phyloP scores from a whole-genome alignment of 2,329 filamentous ascomycete genomes.

The Ascochyta viciae-villosae region DNA sequence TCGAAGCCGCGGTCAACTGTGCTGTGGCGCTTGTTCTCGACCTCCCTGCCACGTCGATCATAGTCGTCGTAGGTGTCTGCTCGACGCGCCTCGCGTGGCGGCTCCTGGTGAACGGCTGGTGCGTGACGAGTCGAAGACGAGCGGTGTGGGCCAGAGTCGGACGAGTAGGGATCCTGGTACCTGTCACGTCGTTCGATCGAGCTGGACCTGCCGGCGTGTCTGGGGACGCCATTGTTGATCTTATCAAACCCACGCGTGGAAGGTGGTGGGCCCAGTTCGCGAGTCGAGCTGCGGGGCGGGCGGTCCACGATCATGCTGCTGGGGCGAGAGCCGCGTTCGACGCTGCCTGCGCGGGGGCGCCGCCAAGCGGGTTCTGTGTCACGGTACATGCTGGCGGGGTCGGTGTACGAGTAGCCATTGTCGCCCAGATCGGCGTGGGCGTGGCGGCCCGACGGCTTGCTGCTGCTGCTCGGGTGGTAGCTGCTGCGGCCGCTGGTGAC shows the following conservation, averaged over 20 bases:
- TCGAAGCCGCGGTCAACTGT: conserved; percentile 39
- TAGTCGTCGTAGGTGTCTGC: conserved; percentile 53
- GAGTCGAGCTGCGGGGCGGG: conserved; percentile 44
- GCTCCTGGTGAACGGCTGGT: conserved; percentile 58
- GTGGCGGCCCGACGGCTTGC: conserved; percentile 31
- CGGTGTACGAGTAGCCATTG: conserved; percentile 58
- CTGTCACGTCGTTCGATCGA: conserved; percentile 46
- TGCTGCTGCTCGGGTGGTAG: conserved; percentile 32
- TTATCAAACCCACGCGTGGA: conserved; percentile 75
- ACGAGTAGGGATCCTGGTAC: conserved; percentile 49
- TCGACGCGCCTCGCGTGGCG: conserved; percentile 50
- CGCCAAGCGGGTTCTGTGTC: conserved; percentile 59
- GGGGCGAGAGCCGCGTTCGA: conserved; percentile 55
- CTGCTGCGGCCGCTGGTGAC: conserved; percentile 41
- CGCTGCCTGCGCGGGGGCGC: conserved; percentile 53
- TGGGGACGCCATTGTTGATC: conserved; percentile 55
- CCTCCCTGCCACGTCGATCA: conserved; percentile 49
- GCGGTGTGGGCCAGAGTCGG: conserved; percentile 36
- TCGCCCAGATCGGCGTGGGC: conserved; percentile 47
- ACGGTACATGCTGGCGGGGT: conserved; percentile 58
- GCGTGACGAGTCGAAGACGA: conserved; percentile 52
- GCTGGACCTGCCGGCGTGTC: conserved; percentile 33
- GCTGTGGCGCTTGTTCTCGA: conserved; percentile 47
- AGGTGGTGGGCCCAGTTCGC: conserved; percentile 64
- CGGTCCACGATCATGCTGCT: conserved; percentile 53